phyloP scores from a whole-genome alignment of 495 filamentous ascomycete genomes.

The Talaromyces borbonicus region DNA sequence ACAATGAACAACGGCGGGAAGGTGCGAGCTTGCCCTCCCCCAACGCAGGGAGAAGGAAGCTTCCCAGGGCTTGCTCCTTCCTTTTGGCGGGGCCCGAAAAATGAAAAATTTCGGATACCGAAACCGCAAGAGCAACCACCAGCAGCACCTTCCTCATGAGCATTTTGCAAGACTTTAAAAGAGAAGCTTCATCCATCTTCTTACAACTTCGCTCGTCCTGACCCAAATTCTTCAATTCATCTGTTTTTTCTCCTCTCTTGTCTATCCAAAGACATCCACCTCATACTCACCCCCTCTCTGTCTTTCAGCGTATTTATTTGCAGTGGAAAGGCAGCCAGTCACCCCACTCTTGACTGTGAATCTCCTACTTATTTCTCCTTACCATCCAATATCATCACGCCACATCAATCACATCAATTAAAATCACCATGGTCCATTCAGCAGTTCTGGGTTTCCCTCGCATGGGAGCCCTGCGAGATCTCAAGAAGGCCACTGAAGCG shows the following conservation, averaged over 20 bases:
- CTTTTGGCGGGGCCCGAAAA: slow-evolving; percentile 5
- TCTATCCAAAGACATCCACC: no score
- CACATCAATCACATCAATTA: slow-evolving; percentile 14
- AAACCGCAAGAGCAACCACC: neutral
- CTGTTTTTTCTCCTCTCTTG: neutral
- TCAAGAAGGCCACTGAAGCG: slow-evolving; percentile 98
- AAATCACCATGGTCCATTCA: slow-evolving; percentile 10
- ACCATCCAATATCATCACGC: neutral
- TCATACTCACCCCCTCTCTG: neutral
- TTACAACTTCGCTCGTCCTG: no score
- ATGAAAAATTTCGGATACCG: slow-evolving; percentile 5
- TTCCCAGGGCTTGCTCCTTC: neutral
- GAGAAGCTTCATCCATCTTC: neutral
- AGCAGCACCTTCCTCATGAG: neutral
- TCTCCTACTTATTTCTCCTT: neutral
- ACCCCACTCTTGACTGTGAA: neutral
- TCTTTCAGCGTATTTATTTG: slow-evolving; percentile 1
- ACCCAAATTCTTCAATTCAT: no score
- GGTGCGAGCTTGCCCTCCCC: neutral
- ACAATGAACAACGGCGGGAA: no score
- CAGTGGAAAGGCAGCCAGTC: neutral
- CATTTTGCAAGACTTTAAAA: no score
- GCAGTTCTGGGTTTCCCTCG: slow-evolving; percentile 79
- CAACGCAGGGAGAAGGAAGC: neutral
- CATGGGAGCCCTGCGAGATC: slow-evolving; percentile 95